phyloP scores from a whole-genome alignment of 2,329 filamentous ascomycete species.

The Penicillium griseofulvum region DNA sequence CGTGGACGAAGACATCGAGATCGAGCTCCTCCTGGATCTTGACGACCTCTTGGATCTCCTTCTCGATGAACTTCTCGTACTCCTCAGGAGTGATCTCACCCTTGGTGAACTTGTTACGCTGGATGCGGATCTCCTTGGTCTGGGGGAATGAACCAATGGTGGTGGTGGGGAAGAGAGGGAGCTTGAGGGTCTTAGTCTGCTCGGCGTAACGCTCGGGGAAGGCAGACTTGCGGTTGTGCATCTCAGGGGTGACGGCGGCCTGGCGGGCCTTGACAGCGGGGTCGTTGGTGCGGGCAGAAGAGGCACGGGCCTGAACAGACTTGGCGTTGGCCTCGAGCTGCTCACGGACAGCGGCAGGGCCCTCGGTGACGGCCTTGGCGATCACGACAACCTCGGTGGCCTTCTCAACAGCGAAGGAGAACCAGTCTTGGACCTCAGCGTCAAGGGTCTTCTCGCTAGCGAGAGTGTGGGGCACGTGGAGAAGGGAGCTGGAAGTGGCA shows the following conservation, averaged over 20 bases:
- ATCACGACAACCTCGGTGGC: conserved; percentile 84
- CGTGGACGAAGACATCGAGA: conserved; percentile 96
- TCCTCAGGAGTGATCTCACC: conserved; percentile 86
- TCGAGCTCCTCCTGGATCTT: conserved; percentile 97
- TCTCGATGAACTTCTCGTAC: conserved; percentile 99
- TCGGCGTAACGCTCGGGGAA: conserved; percentile 82
- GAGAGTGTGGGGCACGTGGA: conserved; percentile 97
- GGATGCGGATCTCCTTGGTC: conserved; percentile 96
- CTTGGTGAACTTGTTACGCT: conserved; percentile 99
- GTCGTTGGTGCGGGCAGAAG: conserved; percentile 94
- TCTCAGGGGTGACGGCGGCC: conserved; percentile 74
- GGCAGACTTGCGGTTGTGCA: conserved; percentile 89
- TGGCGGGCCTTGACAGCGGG: conserved; percentile 96
- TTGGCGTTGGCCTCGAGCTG: conserved; percentile 96
- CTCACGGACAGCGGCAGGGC: conserved; percentile 78
- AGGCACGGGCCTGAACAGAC: conserved; percentile 85
- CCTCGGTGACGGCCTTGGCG: conserved; percentile 94
- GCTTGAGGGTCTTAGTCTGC: conserved; percentile 88
- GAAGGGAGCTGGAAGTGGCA: conserved; percentile 93
- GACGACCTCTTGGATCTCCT: conserved; percentile 94
- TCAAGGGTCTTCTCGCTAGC: conserved; percentile 98
- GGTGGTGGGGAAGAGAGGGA: conserved; percentile 97
- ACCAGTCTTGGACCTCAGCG: conserved; percentile 92
- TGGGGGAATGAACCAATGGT: conserved; percentile 99
- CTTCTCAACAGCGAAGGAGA: conserved; percentile 98